phyloP scores from a whole-genome alignment of 805 yeast genomes.

The Kockiozyma suomiensis region DNA sequence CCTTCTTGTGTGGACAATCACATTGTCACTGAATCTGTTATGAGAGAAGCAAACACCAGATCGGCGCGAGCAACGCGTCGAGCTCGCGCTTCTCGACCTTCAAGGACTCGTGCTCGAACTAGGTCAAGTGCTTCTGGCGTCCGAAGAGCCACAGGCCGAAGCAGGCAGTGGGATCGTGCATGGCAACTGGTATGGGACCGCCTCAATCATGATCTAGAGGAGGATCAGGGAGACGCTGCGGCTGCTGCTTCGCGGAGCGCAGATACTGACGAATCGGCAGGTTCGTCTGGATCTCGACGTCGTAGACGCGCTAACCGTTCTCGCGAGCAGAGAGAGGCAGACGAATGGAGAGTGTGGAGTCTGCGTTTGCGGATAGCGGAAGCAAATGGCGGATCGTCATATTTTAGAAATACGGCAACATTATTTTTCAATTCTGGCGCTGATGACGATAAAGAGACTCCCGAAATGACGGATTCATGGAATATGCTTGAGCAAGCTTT shows the following conservation, averaged over 20 bases:
- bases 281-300: neutral
- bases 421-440: constrained; percentile 11
- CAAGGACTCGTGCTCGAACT: neutral
- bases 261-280: neutral
- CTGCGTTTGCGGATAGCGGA: constrained; percentile 24
- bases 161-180: constrained; percentile 29
- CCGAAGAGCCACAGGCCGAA: neutral
- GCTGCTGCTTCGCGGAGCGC: neutral
- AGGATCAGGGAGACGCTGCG: neutral
- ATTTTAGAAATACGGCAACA: constrained; percentile 27
- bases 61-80: constrained; percentile 12
- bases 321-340: constrained; percentile 16
- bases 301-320: neutral
- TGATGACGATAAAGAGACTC: constrained; percentile 23
- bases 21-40: constrained; percentile 23
- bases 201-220: constrained; percentile 24
- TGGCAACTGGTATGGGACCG: constrained; percentile 34
- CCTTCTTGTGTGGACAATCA: constrained; percentile 40
- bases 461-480: constrained; percentile 41
- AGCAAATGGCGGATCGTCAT: constrained; percentile 23
- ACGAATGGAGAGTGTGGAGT: constrained; percentile 21
- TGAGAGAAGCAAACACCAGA: constrained; percentile 22
- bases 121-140: neutral
- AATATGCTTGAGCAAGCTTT: constrained; percentile 39
- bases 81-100: constrained; percentile 7